Base-by-base conservation (phyloP, 2,329 filamentous ascomycete species). In the Aspergillus tamarii region DNA sequence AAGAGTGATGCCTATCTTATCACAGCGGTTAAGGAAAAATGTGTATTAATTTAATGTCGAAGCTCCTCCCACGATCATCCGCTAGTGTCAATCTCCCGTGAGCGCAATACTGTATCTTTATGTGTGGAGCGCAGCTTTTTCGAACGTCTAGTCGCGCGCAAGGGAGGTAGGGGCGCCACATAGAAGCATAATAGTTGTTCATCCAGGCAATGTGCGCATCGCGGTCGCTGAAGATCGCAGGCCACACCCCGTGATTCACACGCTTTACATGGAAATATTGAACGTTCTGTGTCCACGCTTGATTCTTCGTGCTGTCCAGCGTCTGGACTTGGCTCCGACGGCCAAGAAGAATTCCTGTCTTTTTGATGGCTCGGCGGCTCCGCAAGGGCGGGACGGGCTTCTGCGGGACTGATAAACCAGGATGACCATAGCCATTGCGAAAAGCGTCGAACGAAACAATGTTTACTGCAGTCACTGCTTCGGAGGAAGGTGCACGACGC, bases 171-270 rank as follows among this genome's bases (percentile, higher is more conserved):
- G 1, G 74, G 72, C 11, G 69, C 67, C n/a, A 76, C 72, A 52
- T 76, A 77, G 36, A 77, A 77, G 60, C 75, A 77, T 9, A 76
- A 58, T 2, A 75, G 62, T 59, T 77, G 75, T 59, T 77, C 67
- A 26, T 76, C 67, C 39, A 70, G 65, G 61, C 75, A 77, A 60
- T 76, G 72, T 12, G 70, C 66, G 39, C 75, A 77, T 46, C 72
- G 73, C 19, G 75, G 75, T 59, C 58, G 65, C 8, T 68, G 64
- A 28, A 69, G 71, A 57, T 76, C 74, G 64, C 75, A 77, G 10
- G 59, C 53, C 8, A 71, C 70, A 3, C 67, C 65, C 65, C 69
- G 68, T 10, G 72, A 66, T n/a, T 74, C 69, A 67, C 74, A 77
- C 2, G 70, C 70, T 52, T 71, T 74, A 63, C 74, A 72, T 8